Conservation (phyloP, 164 flowering plant genomes). For the Saururus chinensis region DNA sequence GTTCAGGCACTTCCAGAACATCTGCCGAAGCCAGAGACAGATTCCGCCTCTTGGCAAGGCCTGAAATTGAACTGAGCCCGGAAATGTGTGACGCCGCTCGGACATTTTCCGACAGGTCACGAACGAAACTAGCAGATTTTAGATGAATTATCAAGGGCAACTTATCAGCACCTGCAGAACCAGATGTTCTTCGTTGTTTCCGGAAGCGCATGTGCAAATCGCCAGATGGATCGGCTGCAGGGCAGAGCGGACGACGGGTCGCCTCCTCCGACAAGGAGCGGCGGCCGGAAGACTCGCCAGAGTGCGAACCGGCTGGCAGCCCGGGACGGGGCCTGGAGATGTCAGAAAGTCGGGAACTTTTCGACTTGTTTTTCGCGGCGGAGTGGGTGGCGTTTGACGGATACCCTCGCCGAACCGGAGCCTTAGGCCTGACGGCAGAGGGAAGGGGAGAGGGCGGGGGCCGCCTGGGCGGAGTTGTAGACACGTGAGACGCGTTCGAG, state of each 20-base stretch:
- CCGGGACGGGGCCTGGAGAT: too few relatives aligned
- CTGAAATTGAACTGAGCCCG: neutral
- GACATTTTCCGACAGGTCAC: conserved; percentile 3
- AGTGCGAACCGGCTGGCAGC: too few relatives aligned
- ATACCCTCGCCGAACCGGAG: conserved; percentile 8
- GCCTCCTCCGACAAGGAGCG: neutral
- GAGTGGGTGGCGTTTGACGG: conserved; percentile 6
- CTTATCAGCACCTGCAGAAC: neutral
- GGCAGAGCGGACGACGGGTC: neutral
- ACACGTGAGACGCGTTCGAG: conserved; percentile 79
- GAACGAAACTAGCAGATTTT: neutral
- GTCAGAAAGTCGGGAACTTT: neutral
- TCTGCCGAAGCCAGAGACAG: neutral
- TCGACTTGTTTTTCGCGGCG: conserved; percentile 11
- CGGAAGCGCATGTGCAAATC: neutral
- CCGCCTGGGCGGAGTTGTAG: conserved; percentile 69
- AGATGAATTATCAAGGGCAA: neutral
- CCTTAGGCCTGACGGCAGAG: conserved; percentile 12
- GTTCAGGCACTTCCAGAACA: neutral
- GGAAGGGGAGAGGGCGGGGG: conserved; percentile 13
- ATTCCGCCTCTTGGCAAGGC: neutral
- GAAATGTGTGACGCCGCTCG: neutral
- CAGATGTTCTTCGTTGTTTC: neutral
- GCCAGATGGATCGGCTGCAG: neutral
- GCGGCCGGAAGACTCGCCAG: too few relatives aligned